Percentiles rank a stretch among this genome's conserved stretches.
Evolutionary conservation across 208 protist genomes (phyloP).

Genomic region (Phytomonas sp.): DNA sequence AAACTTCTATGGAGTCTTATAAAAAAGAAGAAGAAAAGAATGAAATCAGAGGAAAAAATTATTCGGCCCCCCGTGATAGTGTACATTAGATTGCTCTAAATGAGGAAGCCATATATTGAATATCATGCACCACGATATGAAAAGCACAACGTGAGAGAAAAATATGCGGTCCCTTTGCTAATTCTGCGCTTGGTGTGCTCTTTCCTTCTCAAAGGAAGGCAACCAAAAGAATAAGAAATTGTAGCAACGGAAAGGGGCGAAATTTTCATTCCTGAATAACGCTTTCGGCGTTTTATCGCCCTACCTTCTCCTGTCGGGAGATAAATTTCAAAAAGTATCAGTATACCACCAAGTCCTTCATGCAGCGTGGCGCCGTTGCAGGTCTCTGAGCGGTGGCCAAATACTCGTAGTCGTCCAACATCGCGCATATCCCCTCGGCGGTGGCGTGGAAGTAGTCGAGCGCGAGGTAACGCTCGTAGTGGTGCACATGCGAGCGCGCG

Average conservation of each 20-base stretch:
- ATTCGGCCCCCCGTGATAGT: background rate
- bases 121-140: background rate
- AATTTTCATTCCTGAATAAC: background rate
- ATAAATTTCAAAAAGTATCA: slow-evolving; percentile 20
- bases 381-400: slow-evolving; percentile 36
- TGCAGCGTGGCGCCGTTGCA: slow-evolving; percentile 33
- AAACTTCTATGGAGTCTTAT: background rate
- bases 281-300: background rate
- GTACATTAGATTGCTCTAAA: background rate
- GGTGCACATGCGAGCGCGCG: slow-evolving; percentile 88
- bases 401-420: slow-evolving; percentile 83
- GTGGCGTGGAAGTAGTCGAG: slow-evolving; percentile 71
- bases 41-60: background rate
- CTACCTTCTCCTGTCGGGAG: background rate
- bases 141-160: background rate
- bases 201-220: background rate
- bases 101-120: background rate
- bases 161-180: background rate
- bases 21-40: background rate
- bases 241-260: background rate
- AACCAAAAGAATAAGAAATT: background rate
- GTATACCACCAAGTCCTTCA: slow-evolving; percentile 79
- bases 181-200: background rate
- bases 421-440: slow-evolving; percentile 53
- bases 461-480: slow-evolving; percentile 90